Conservation (phyloP, 2,329 filamentous ascomycete genomes). For the Colletotrichum nymphaeae region DNA sequence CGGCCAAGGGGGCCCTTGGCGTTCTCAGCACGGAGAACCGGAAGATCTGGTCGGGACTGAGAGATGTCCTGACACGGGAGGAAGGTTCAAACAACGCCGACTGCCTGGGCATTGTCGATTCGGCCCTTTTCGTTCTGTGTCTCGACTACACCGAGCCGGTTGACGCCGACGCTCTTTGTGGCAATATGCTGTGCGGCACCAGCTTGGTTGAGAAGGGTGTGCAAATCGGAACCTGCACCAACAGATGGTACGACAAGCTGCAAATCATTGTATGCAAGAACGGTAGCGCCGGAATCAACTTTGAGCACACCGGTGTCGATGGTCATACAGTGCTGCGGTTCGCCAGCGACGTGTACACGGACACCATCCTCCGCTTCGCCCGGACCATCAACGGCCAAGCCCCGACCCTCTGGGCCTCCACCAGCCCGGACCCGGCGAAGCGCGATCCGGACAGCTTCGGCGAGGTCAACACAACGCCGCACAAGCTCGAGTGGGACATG, state of each 20-base stretch:
- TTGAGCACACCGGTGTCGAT: constrained; percentile 97
- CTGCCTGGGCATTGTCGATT: constrained; percentile 94
- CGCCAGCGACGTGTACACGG: constrained; percentile 95
- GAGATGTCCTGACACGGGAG: constrained; percentile 88
- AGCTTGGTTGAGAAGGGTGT: constrained; percentile 92
- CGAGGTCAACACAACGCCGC: constrained; percentile 91
- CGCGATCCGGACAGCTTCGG: constrained; percentile 92
- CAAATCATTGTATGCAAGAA: constrained; percentile 99
- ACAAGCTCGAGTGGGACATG: constrained; percentile 99
- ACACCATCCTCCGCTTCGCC: constrained; percentile 96
- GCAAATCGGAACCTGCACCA: constrained; percentile 97
- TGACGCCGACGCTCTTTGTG: constrained; percentile 86
- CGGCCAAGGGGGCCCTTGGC: constrained; percentile 93
- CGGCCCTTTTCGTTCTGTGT: constrained; percentile 91
- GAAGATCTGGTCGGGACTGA: constrained; percentile 92
- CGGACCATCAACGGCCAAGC: constrained; percentile 95
- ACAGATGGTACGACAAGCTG: constrained; percentile 98
- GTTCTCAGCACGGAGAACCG: constrained; percentile 96
- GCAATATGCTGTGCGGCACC: constrained; percentile 98
- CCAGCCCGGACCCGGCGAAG: constrained; percentile 91
- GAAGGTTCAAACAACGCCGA: constrained; percentile 94
- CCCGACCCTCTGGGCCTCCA: constrained; percentile 90
- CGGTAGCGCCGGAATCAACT: constrained; percentile 98
- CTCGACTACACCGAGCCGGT: constrained; percentile 91
- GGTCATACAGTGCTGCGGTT: constrained; percentile 97